Base-by-base conservation (phyloP, 2,329 filamentous ascomycete genomes). In the Xylariaceae sp. region DNA sequence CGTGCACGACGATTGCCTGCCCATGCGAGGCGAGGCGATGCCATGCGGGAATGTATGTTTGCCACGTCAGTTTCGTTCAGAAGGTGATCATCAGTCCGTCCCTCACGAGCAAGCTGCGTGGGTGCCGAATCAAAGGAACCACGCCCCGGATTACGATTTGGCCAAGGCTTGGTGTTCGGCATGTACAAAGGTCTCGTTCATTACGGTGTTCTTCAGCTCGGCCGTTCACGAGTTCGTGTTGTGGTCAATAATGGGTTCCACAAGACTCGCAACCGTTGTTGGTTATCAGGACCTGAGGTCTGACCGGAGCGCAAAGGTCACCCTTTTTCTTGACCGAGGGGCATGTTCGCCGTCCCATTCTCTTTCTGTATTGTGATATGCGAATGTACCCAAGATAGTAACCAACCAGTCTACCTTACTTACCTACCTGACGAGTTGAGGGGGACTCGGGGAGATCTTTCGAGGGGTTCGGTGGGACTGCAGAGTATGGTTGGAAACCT, bases 401-500 rank as follows among this genome's bases (percentile, higher is more conserved):
- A 52, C 48, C 48, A 35, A 5, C 23, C 23, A 6, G 2, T 30
- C 23, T 30, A 30, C 23, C 23, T 4, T 30, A 30, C 23, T 3
- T 23, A 45, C 5, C 51, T 42, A 37, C 48, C 42, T 1, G 37
- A 42, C 9, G 13, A 9, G 37, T 37, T 49, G 9, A 34, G 47
- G 48, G 18, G 48, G 13, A 15, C 15, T 57, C 35, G 34, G 39
- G 45, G 55, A 47, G 42, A n/a, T n/a, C 42, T 35, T 30, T 4
- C 23, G 23, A 30, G 50, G 50, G 51, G 54, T 57, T 47, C 34
- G 55, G 49, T 35, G 45, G 30, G 50, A 51, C 53, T 47, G 34
- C 48, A 52, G 57, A 57, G 52, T 53, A 53, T 34, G 48, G 34
- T 45, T 48, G 53, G 57, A 30, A 30, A 30, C 1, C 39, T 55